A percentile compares a stretch with the other conserved stretches of the same genome.
Conservation (phyloP, 228 moss, liverwort and hornwort species). For the Sphagnum fallax region DNA sequence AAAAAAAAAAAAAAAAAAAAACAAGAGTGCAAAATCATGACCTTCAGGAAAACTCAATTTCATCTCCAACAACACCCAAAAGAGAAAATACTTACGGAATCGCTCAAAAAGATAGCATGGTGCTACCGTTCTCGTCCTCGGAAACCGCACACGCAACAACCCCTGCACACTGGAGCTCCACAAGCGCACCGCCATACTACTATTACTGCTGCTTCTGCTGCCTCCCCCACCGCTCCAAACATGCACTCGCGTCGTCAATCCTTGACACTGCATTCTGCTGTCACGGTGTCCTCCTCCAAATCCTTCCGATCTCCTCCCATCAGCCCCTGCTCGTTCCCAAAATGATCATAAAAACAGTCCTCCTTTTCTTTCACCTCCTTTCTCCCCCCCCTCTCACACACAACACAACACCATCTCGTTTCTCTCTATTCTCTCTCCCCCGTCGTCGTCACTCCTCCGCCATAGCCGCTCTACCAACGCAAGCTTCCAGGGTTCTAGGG, state of each 20-base stretch:
- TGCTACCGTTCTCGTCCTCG: constrained; percentile 10
- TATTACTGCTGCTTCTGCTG: neutral
- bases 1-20: too few species aligned
- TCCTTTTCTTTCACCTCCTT: too few species aligned
- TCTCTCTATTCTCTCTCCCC: too few species aligned
- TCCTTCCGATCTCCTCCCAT: constrained; percentile 6
- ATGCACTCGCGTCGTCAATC: constrained; percentile 3
- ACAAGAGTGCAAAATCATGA: neutral
- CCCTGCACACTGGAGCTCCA: constrained; percentile 30
- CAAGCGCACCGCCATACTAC: constrained; percentile 39
- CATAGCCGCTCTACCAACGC: too few species aligned
- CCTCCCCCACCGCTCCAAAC: constrained; percentile 6
- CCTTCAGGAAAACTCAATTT: neutral
- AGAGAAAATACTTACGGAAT: constrained; percentile 20
- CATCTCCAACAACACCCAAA: too few species aligned
- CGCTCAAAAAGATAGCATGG: constrained; percentile 15
- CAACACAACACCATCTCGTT: too few species aligned
- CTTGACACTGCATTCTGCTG: constrained; percentile 12
- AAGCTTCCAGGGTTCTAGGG: too few species aligned
- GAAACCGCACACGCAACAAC: constrained; percentile 27
- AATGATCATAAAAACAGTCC: too few species aligned
- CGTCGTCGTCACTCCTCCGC: too few species aligned
- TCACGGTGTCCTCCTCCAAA: constrained; percentile 2
- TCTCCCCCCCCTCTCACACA: too few species aligned
- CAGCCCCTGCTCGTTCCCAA: neutral